Base-by-base conservation (phyloP, 257 asterid genomes). In the Leonotis leonurus region DNA sequence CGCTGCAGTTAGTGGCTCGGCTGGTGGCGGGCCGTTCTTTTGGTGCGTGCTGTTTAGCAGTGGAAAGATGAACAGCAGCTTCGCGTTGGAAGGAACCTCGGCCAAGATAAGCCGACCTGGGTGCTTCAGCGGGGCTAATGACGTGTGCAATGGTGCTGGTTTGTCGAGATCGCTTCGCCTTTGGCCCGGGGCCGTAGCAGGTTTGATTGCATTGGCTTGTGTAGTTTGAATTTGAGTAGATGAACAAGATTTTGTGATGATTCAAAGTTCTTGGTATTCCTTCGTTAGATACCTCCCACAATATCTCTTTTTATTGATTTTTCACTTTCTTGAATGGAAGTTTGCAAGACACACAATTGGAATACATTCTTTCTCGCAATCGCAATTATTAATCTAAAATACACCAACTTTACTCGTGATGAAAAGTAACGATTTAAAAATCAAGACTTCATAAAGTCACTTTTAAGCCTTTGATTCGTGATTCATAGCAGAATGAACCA, bases 21-120 rank as follows among this genome's bases (percentile, higher is more conserved):
- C 30, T 25, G 87, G 90, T 4, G 87, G 94, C 10, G 84, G 83
- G 2, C 95, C 98, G 5, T 88, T 73, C 56, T 91, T 88, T 65
- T 91, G 98, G 96, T 88, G 96, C 33, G 84, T 88, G 57, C 75
- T 88, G 70, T 91, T 91, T 56, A 88, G 98, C 51, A 83, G 69
- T 0, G 97, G 97, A 16, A 80, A 67, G 61, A 35, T 86, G 12
- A 85, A 87, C n/a, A 62, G 24, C 26, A 90, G 96, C 66, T 90
- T 90, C 25, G 75, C 53, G 17, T 58, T 78, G 36, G 86, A 83
- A 60, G 90, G 89, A 39, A 79, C 77, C 18, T 79, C 63, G 25
- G 79, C 86, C 3, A 90, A 85, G 85, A 56, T 81, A 32, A 77
- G 75, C 26, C 68, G 83, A 16, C 97, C 97, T 3, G 97, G 97